Evolutionary conservation across 2,329 filamentous ascomycete species (phyloP).

Genomic region (Talaromyces islandicus): DNA sequence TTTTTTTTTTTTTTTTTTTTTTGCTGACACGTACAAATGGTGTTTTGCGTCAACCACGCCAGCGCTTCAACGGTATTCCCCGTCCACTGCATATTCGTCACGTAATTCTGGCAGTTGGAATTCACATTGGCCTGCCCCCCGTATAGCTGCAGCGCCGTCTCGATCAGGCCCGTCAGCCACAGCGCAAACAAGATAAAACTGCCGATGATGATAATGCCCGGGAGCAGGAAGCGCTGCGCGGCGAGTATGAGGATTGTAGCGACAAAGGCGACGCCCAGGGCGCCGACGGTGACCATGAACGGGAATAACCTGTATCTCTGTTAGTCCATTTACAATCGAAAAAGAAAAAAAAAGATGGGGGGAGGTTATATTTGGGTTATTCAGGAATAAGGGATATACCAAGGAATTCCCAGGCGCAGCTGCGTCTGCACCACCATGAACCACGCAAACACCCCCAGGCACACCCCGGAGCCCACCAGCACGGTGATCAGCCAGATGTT

Average conservation of each 20-base stretch:
- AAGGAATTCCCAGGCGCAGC: conserved; percentile 52
- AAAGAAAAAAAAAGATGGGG: too few relatives aligned
- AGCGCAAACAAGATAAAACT: conserved; percentile 58
- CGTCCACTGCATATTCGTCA: conserved; percentile 39
- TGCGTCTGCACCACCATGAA: conserved; percentile 55
- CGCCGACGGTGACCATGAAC: conserved; percentile 54
- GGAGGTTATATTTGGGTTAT: background rate
- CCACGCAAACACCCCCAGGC: conserved; percentile 55
- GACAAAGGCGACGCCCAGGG: conserved; percentile 54
- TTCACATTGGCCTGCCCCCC: conserved; percentile 51
- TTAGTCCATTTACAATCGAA: too few relatives aligned
- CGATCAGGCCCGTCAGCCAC: conserved; percentile 57
- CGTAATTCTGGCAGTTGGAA: conserved; percentile 54
- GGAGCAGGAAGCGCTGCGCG: conserved; percentile 50
- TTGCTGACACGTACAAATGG: conserved; percentile 48
- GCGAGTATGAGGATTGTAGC: conserved; percentile 53
- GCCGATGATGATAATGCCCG: conserved; percentile 54
- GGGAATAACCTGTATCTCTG: conserved; percentile 53
- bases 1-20: background rate
- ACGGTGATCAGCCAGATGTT: conserved; percentile 62
- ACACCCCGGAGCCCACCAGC: conserved; percentile 51
- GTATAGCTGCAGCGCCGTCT: conserved; percentile 58
- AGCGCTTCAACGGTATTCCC: conserved; percentile 51
- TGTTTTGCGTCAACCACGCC: conserved; percentile 58
- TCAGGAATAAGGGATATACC: conserved; percentile 38